Conservation (phyloP, 495 filamentous ascomycete genomes). For the Stereocaulon alpinum region DNA sequence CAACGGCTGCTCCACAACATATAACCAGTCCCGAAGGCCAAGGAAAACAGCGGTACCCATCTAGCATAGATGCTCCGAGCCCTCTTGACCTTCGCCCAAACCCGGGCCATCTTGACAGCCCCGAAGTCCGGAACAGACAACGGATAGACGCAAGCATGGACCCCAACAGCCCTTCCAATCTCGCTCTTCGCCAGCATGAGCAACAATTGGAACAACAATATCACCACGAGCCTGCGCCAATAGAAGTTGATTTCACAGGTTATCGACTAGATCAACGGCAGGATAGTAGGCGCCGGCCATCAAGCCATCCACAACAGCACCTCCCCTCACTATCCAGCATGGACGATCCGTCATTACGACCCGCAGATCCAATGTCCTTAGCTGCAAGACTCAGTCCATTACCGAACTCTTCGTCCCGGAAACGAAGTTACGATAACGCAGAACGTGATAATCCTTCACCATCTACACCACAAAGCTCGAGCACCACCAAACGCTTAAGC, state of each 20-base stretch:
- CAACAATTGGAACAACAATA: conserved; percentile 31
- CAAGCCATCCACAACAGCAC: conserved; percentile 32
- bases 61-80: conserved; percentile 10
- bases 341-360: conserved; percentile 30
- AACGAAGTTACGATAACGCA: conserved; percentile 34
- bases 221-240: conserved; percentile 35
- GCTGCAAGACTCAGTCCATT: conserved; percentile 29
- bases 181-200: conserved; percentile 48
- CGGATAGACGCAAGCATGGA: conserved; percentile 37
- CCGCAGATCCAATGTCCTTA: conserved; percentile 23
- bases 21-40: conserved; percentile 25
- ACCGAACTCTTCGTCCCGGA: conserved; percentile 32
- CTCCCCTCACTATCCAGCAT: conserved; percentile 33
- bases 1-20: conserved; percentile 30
- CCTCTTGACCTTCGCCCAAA: conserved; percentile 14
- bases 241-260: conserved; percentile 40
- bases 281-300: conserved; percentile 20
- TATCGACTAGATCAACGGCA: conserved; percentile 26
- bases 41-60: conserved; percentile 9
- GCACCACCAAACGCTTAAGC: conserved; percentile 49
- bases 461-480: conserved; percentile 27
- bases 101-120: conserved; percentile 26
- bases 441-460: conserved; percentile 32
- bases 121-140: conserved; percentile 36
- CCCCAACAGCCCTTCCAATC: conserved; percentile 47